Evolutionary conservation across 2,329 filamentous ascomycete species (phyloP), one percentile per base, ranked within the genome.

Genomic region (Aureobasidium sp.): DNA sequence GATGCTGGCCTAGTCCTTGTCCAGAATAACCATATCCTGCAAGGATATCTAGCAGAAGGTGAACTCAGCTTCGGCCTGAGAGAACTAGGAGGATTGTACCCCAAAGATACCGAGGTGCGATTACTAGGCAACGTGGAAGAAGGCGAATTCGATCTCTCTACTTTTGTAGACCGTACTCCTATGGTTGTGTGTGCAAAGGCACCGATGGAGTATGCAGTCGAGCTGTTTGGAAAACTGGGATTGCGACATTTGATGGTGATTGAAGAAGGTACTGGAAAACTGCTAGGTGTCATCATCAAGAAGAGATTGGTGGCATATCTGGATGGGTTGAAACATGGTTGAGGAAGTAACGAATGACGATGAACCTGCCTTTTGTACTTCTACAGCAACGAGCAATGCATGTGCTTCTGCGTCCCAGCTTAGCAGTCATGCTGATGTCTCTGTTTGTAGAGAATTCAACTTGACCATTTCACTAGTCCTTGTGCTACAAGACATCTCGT

Each of bases 181-280:
- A 64, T 85, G 61, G 78, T 72, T 1, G 69, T 85, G 6, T 79
- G 75, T 60, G 76, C 74, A 1, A 76, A 76, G 48, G 81, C 82
- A 47, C 82, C 82, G 10, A 74, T 85, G 66, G 83, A 85, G 68
- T 82, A 82, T 68, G 81, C 77, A 0, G 79, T 84, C 1, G 82
- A 85, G 69, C 80, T 85, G 77, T 84, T 85, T 72, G 78, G 77
- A 3, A 83, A 83, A 67, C 66, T 85, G 45, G 82, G 82, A 0
- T 64, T 84, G 65, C 71, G 81, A 62, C 77, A 84, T 71, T 63
- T 85, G 47, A 78, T 81, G 67, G 71, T 85, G 6, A 75, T 79
- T 2, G 80, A 82, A 64, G 78, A 82, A 63, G 79, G 80, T 1
- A 81, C 74, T 27, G 77, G 80, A 1, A 73, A 66, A 64, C 69